Base-by-base conservation (phyloP, 164 flowering plant genomes). In the Kalanchoe fedtschenkoi region DNA sequence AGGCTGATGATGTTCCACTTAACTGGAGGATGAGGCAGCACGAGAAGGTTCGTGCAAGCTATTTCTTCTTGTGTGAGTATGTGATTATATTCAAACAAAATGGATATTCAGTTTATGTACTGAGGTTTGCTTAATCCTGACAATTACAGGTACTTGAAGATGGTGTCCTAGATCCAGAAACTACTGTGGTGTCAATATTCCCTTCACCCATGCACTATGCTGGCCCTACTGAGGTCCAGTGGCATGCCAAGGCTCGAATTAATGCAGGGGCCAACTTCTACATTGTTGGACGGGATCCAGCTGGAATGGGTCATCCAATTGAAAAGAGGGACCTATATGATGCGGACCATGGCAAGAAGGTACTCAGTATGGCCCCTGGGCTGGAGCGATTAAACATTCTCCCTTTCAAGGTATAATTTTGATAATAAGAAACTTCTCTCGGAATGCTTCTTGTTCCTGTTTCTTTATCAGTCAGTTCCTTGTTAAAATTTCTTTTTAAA, bases 151-250 rank as follows among this genome's bases (percentile, higher is more conserved):
- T 89, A 61, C 91, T 89, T 57, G 95, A 87, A 75, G 96, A 86
- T 54, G 98, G 96, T 39, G 89, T 91, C 61, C 88, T 91, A 64
- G 91, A 89, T 77, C 96, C 96, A 24, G 96, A 87, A 69, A 91
- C 96, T 1, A 91, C 98, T 6, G 88, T 91, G 26, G 84, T 91
- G 34, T 75, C 98, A 13, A 89, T 91, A 69, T 91, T 89, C 73
- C 98, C 98, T 13, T 92, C 98, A 62, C 98, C 98, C 16, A 92
- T 92, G 98, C 98, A 83, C 74, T 92, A 92, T 71, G 98, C 98
- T 29, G 98, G 98, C 30, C 96, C 98, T 39, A 92, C 98, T 67
- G 98, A 92, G 75, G 98, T 92, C 42, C 98, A 92, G 76, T 92
- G 98, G 98, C 98, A 91, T 69, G 98, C 98, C 15, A 92, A 89